Conservation (phyloP, 2,329 filamentous ascomycete genomes). For the Akanthomyces uredinophilus region DNA sequence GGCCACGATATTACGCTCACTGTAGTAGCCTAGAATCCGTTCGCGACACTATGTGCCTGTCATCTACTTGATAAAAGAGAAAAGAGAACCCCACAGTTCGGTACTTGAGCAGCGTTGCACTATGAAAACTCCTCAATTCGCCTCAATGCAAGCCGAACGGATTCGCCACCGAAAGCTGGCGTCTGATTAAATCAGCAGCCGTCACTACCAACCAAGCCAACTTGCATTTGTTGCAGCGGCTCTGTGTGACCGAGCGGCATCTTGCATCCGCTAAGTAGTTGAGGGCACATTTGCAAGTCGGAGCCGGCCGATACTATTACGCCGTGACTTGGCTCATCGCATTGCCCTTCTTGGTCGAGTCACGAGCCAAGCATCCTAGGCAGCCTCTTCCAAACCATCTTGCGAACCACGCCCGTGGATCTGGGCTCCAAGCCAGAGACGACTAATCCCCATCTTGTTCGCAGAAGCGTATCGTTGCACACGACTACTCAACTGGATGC, state of each 20-base stretch:
- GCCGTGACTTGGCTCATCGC: neutral
- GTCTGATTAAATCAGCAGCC: neutral
- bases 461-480: no score
- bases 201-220: neutral
- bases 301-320: neutral
- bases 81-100: neutral
- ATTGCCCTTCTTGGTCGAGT: neutral
- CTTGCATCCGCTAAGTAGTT: no score
- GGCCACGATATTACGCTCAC: neutral
- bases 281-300: neutral
- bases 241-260: neutral
- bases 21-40: neutral
- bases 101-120: neutral
- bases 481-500: no score
- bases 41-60: neutral
- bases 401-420: neutral
- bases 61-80: neutral
- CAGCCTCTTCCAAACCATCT: neutral
- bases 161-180: neutral
- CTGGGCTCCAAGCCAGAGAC: neutral
- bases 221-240: neutral
- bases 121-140: neutral
- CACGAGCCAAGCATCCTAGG: neutral
- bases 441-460: neutral
- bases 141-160: neutral